Conservation (phyloP, 1,139 yeast species). For the Taphrina confusa region DNA sequence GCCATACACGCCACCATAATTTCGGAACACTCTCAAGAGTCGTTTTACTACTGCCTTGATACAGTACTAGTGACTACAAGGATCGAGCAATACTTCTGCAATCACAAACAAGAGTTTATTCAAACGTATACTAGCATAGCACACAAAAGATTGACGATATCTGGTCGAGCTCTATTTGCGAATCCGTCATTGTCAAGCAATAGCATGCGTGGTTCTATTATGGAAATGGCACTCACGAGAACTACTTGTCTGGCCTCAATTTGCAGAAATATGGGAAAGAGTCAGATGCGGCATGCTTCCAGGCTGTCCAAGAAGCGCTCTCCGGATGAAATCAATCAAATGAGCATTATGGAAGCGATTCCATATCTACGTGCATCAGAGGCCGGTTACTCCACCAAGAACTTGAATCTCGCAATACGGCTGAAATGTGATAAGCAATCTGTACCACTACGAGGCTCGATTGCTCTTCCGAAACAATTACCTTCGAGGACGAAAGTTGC, state of each 20-base stretch:
- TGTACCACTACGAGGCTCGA: constrained; percentile 25
- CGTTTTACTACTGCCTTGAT: too few relatives aligned
- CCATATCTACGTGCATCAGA: constrained; percentile 26
- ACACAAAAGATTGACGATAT: too few relatives aligned
- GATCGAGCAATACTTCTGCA: too few relatives aligned
- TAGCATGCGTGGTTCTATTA: too few relatives aligned
- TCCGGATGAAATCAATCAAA: constrained; percentile 29
- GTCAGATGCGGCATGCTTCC: constrained; percentile 4
- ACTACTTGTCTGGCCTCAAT: not conserved
- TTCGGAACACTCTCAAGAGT: too few relatives aligned
- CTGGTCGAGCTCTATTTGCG: too few relatives aligned
- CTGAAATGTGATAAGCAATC: constrained; percentile 29
- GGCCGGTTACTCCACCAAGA: constrained; percentile 13
- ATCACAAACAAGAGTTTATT: too few relatives aligned
- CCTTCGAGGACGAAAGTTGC: constrained; percentile 31
- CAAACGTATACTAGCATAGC: too few relatives aligned
- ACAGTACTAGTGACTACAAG: too few relatives aligned
- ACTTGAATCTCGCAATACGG: constrained; percentile 20
- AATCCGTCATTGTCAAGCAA: too few relatives aligned
- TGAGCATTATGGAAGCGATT: constrained; percentile 21
- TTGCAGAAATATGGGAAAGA: not conserved
- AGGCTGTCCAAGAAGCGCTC: constrained; percentile 6
- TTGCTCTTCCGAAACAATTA: constrained; percentile 20
- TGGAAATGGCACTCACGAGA: not conserved
- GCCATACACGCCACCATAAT: too few relatives aligned